Percentiles rank a stretch among this genome's conserved stretches.
phyloP scores from a whole-genome alignment of 495 filamentous ascomycete species.

The Penicillium egyptiacum region DNA sequence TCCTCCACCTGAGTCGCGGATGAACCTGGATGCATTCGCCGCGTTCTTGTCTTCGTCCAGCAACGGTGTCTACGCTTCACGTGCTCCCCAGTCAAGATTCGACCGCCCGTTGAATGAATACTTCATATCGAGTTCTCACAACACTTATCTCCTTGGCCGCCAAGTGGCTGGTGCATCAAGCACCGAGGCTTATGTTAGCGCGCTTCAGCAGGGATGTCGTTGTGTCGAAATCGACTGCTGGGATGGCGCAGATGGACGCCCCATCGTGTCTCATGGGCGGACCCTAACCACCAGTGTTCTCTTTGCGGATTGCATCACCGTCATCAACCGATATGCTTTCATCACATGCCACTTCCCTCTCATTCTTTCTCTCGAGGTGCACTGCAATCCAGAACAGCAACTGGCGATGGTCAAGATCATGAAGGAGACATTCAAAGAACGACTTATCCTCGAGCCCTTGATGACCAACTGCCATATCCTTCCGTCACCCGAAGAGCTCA shows the following conservation, averaged over 20 bases:
- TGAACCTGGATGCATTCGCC: constrained; percentile 74
- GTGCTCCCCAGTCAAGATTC: constrained; percentile 58
- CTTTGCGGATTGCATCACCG: constrained; percentile 85
- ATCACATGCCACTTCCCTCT: constrained; percentile 76
- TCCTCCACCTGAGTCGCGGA: constrained; percentile 46
- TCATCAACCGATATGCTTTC: constrained; percentile 93
- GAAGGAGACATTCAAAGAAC: constrained; percentile 73
- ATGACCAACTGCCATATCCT: constrained; percentile 62
- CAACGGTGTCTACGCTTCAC: constrained; percentile 61
- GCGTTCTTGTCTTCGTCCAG: constrained; percentile 72
- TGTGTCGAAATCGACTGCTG: constrained; percentile 98
- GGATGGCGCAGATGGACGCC: constrained; percentile 85
- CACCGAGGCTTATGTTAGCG: constrained; percentile 88
- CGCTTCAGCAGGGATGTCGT: constrained; percentile 84
- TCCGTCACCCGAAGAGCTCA: constrained; percentile 83
- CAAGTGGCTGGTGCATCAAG: constrained; percentile 89
- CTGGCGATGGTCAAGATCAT: constrained; percentile 87
- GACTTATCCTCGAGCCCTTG: constrained; percentile 72
- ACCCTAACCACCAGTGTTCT: constrained; percentile 83
- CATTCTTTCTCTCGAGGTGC: constrained; percentile 93
- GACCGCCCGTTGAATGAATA: constrained; percentile 93
- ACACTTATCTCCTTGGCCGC: constrained; percentile 90
- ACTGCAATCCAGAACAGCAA: constrained; percentile 83
- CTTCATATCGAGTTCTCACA: constrained; percentile 97
- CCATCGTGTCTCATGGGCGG: constrained; percentile 86